Evolutionary conservation across 352 stramenopile genomes (phyloP), one percentile per base, ranked within the genome.

Genomic region (Phytophthora tubulina): DNA sequence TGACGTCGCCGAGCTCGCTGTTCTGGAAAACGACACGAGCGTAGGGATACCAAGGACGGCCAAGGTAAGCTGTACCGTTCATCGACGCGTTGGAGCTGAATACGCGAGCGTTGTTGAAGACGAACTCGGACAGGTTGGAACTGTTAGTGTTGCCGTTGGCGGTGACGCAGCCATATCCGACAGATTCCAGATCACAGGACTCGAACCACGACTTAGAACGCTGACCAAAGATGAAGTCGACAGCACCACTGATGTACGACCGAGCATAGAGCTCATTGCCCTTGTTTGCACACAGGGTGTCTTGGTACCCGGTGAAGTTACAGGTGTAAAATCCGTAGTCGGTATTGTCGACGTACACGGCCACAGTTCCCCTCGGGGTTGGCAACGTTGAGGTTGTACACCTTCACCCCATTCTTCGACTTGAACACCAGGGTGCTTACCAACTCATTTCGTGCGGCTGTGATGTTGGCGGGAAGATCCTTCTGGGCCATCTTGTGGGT

Each of bases 101-200:
- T 2, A 67, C 48, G 35, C 30, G 58, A 0, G 59, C 59, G 27
- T 38, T 36, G 46, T 67, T 67, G 36, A 67, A 57, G 35, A 67
- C 59, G 27, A 58, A 67, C 36, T 67, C 59, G 7, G 59, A 67
- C 27, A 67, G 38, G n/a, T 58, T 67, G 14, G 59, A 58, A 36
- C 46, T 67, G 48, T 67, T 36, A 11, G 1, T 6, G 59, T 67
- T 67, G 21, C 60, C 48, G n/a, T 67, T 60, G 1, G 60, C 60
- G 17, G 38, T 67, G 49, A 67, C 41, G 32, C 13, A 59, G 5
- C 60, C 60, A 4, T 67, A 35, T 3, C 60, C 60, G 38, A 67
- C 14, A n/a, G 56, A 46, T n/a, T 63, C 56, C 3, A 63, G 4
- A 15, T 63, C 44, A n/a, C 56, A 67, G 1, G 59, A 67, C 36